Evolutionary conservation across 2,329 filamentous ascomycete genomes (phyloP).

Genomic region (Ophiostoma sp.): DNA sequence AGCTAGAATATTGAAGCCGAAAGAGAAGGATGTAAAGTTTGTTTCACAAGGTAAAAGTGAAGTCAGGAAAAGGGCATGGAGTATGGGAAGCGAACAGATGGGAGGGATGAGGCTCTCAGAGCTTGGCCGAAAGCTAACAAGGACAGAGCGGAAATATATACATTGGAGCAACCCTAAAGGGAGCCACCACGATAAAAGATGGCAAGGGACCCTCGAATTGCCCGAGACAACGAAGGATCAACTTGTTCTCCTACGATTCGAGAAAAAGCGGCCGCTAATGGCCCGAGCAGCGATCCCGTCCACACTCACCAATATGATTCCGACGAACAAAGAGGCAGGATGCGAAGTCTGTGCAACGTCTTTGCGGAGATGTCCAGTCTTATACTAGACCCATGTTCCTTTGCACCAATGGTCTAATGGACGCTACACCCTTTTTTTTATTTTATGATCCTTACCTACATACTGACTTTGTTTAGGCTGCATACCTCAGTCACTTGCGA

Average conservation of each 20-base stretch:
- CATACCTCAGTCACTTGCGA: neutral
- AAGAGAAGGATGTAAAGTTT: neutral
- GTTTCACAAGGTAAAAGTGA: neutral
- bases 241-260: neutral
- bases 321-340: neutral
- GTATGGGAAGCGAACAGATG: neutral
- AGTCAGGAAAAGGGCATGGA: neutral
- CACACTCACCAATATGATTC: neutral
- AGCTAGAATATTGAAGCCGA: neutral
- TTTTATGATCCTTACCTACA: neutral
- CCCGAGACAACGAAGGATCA: neutral
- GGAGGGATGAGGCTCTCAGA: neutral
- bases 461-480: neutral
- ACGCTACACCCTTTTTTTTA: neutral
- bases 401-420: neutral
- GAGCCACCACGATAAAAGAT: neutral
- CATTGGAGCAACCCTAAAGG: neutral
- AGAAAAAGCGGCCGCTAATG: neutral
- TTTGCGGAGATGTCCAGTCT: neutral
- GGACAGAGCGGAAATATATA: neutral
- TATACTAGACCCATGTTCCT: neutral
- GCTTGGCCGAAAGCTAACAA: neutral
- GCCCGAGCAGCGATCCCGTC: neutral
- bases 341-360: neutral
- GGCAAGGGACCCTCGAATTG: neutral